A percentile compares a stretch with the other conserved stretches of the same genome.
These are phyloP conservation scores for Vigna radiata DNA, from an alignment of 306 rosid species.

Conservation along the genomic window DNA sequence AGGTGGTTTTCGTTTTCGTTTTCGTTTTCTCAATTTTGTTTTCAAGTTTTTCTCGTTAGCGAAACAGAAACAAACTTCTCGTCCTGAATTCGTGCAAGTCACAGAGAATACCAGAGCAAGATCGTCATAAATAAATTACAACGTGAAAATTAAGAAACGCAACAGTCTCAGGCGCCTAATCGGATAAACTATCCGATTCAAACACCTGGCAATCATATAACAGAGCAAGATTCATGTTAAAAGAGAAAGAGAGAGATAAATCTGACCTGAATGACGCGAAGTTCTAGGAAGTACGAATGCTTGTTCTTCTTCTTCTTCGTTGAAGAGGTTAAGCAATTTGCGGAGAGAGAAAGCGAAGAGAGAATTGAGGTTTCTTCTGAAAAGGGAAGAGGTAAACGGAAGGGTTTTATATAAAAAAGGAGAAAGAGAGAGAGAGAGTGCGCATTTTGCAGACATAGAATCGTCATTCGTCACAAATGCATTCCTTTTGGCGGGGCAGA, in stretches of 20 bases:
- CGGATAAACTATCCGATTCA: constrained; percentile 41
- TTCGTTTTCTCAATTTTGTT: not conserved
- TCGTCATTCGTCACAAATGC: constrained; percentile 37
- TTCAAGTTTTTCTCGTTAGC: not conserved
- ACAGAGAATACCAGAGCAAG: not conserved
- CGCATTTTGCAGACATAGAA: constrained; percentile 39
- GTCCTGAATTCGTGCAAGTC: not conserved
- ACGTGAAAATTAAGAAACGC: not conserved
- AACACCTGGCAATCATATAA: not conserved
- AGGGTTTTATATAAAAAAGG: constrained; percentile 36
- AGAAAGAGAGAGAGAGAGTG: constrained; percentile 38
- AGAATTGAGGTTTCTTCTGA: not conserved
- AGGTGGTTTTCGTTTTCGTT: constrained; percentile 18
- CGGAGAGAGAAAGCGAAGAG: not conserved
- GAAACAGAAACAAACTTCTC: not conserved
- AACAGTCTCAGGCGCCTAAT: constrained; percentile 16
- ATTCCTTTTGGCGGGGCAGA: constrained; percentile 58
- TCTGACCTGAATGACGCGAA: constrained; percentile 44
- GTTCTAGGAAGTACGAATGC: constrained; percentile 4
- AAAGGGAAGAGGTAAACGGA: constrained; percentile 25
- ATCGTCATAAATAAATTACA: not conserved
- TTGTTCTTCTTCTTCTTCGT: no score
- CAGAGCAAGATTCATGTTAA: not conserved
- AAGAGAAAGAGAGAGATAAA: not conserved
- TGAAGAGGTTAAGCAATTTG: not conserved